phyloP scores from a whole-genome alignment of 2,329 filamentous ascomycete genomes.

The Pseudonectria foliicola region DNA sequence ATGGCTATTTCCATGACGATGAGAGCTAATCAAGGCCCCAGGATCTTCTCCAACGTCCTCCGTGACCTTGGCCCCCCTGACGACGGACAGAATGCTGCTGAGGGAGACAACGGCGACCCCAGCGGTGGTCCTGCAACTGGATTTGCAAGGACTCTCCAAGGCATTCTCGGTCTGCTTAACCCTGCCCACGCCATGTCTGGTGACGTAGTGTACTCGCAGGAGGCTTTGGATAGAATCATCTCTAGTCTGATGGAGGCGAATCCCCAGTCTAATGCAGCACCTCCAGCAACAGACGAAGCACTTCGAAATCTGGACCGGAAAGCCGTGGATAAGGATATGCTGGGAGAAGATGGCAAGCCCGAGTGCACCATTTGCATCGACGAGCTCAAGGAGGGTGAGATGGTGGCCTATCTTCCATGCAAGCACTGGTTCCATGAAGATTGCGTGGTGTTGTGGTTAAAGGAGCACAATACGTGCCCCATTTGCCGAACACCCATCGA shows the following conservation, averaged over 20 bases:
- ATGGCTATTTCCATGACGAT: conserved; percentile 12
- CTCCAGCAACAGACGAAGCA: conserved; percentile 68
- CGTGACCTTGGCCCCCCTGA: conserved; percentile 30
- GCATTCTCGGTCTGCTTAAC: conserved; percentile 48
- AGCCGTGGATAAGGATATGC: conserved; percentile 61
- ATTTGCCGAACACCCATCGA: conserved; percentile 62
- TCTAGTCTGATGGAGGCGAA: conserved; percentile 83
- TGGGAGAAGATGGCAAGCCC: conserved; percentile 57
- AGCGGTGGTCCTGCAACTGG: conserved; percentile 13
- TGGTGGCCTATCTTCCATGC: conserved; percentile 75
- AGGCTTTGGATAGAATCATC: conserved; percentile 83
- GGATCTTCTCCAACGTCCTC: conserved; percentile 41
- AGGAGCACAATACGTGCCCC: conserved; percentile 88
- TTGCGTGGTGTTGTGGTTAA: conserved; percentile 78
- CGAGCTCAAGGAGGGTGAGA: conserved; percentile 62
- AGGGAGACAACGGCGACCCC: conserved; percentile 11
- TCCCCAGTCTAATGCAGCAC: conserved; percentile 66
- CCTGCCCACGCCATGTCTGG: conserved; percentile 51
- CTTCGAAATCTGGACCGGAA: conserved; percentile 69
- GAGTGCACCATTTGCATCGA: conserved; percentile 98
- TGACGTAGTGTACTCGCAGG: conserved; percentile 85
- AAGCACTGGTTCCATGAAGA: conserved; percentile 88
- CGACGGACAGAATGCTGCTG: conserved; percentile 9
- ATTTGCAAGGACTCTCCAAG: conserved; percentile 35
- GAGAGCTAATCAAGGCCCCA: conserved; percentile 30